These are phyloP conservation scores for Colletotrichum australisinense DNA, from an alignment of 2,329 filamentous ascomycete genomes.

Conservation along the genomic window DNA sequence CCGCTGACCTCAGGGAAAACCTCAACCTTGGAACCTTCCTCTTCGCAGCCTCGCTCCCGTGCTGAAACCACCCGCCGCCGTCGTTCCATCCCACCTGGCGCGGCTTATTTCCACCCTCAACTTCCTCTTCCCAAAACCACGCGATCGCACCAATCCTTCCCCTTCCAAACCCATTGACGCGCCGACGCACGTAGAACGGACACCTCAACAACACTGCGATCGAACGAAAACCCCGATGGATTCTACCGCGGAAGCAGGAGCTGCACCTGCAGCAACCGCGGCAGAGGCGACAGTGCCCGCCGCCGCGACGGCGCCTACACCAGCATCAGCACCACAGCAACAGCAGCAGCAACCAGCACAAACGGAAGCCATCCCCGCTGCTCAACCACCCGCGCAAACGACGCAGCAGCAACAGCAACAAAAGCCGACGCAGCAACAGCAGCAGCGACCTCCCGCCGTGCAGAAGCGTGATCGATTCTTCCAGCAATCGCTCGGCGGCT, in stretches of 20 bases:
- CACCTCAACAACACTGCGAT: background rate
- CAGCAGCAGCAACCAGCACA: constrained; percentile 19
- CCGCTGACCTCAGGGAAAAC: constrained; percentile 27
- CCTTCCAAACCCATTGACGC: background rate
- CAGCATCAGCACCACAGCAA: background rate
- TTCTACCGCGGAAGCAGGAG: constrained; percentile 25
- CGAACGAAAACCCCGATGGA: constrained; percentile 24
- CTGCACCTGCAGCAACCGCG: constrained; percentile 19
- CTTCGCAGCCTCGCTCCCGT: constrained; percentile 27
- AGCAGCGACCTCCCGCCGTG: constrained; percentile 36
- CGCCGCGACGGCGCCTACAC: background rate
- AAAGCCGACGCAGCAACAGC: constrained; percentile 2
- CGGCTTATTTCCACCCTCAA: constrained; percentile 13
- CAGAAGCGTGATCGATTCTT: constrained; percentile 65
- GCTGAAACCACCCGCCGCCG: constrained; percentile 30
- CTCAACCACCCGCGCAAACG: constrained; percentile 29
- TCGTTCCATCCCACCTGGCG: constrained; percentile 27
- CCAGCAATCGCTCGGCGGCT: constrained; percentile 74
- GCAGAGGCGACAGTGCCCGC: constrained; percentile 18
- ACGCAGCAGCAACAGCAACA: constrained; percentile 31
- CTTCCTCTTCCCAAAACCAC: background rate
- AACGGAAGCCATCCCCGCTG: constrained; percentile 7
- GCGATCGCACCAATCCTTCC: background rate
- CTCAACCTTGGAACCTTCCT: constrained; percentile 31
- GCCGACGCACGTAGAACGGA: background rate